Percentiles rank a stretch among this genome's conserved stretches.
Evolutionary conservation across 2,329 filamentous ascomycete genomes (phyloP).

Genomic region (Colletotrichum zoysiae): DNA sequence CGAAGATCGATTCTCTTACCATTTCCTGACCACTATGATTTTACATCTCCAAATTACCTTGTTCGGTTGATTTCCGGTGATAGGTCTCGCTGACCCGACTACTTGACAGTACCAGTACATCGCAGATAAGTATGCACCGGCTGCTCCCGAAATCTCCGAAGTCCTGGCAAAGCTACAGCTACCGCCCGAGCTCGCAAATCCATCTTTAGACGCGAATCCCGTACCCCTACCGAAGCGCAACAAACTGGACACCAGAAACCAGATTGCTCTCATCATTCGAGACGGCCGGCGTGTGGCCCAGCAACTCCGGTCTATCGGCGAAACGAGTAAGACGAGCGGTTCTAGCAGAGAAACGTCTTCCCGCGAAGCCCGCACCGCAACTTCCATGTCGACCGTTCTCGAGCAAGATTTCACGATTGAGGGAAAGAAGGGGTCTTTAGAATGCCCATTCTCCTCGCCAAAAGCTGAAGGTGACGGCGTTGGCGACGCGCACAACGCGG

Average conservation of each 20-base stretch:
- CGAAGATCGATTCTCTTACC: conserved; percentile 71
- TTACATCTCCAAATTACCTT: conserved; percentile 40
- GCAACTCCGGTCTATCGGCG: conserved; percentile 62
- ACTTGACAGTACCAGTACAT: conserved; percentile 70
- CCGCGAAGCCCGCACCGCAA: conserved; percentile 59
- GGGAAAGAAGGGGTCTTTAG: conserved; percentile 82
- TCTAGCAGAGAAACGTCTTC: conserved; percentile 64
- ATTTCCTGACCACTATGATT: conserved; percentile 57
- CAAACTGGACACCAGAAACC: conserved; percentile 62
- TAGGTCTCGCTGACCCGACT: conserved; percentile 41
- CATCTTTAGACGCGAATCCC: conserved; percentile 60
- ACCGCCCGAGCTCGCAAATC: conserved; percentile 64
- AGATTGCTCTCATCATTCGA: conserved; percentile 73
- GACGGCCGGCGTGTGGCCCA: conserved; percentile 72
- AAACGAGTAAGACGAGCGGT: conserved; percentile 64
- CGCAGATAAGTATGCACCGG: conserved; percentile 76
- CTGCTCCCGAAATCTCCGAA: conserved; percentile 74
- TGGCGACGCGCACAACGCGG: conserved; percentile 18
- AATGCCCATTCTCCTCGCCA: conserved; percentile 80
- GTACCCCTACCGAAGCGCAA: conserved; percentile 68
- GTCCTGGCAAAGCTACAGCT: conserved; percentile 76
- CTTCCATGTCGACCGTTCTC: conserved; percentile 74
- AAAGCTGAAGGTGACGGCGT: conserved; percentile 37
- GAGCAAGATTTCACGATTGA: conserved; percentile 93
- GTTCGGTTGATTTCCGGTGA: conserved; percentile 15